Conservation (phyloP, 768 basidiomycete genomes). For the Hericium rajendrae region DNA sequence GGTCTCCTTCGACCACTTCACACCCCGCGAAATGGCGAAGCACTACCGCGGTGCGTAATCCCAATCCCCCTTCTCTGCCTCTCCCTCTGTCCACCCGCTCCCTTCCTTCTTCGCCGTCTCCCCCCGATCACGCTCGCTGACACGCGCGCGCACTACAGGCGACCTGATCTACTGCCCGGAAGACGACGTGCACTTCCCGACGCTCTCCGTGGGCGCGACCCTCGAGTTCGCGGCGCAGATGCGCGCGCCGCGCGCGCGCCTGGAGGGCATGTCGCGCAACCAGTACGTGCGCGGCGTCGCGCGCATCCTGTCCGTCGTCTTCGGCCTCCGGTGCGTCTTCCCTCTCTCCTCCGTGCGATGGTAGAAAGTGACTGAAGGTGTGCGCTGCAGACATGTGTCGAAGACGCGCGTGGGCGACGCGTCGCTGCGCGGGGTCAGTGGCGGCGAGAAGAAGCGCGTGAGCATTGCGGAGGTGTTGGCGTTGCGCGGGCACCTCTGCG, state of each 20-base stretch:
- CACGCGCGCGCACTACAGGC: constrained; percentile 17
- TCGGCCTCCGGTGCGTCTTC: constrained; percentile 43
- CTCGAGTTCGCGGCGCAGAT: constrained; percentile 60
- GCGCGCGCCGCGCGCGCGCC: constrained; percentile 52
- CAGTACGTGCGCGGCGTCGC: constrained; percentile 31
- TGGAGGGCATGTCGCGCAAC: constrained; percentile 18
- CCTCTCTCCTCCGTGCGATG: constrained; percentile 8
- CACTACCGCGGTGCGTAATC: constrained; percentile 41
- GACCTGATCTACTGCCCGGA: constrained; percentile 77
- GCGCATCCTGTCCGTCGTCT: constrained; percentile 54
- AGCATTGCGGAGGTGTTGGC: constrained; percentile 65
- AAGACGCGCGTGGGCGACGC: constrained; percentile 74
- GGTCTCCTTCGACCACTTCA: constrained; percentile 67
- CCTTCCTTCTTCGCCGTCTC: not conserved
- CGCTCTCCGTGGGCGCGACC: constrained; percentile 70
- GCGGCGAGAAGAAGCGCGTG: constrained; percentile 73
- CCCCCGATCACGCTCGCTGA: not conserved
- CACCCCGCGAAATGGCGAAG: constrained; percentile 50
- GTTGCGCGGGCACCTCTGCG: constrained; percentile 49
- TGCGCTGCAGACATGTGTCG: constrained; percentile 35
- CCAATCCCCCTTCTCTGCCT: not conserved
- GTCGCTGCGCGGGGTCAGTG: constrained; percentile 66
- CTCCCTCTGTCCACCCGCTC: not conserved
- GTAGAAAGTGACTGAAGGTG: constrained; percentile 8
- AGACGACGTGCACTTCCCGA: constrained; percentile 82